phyloP scores from a whole-genome alignment of 2,329 filamentous ascomycete genomes.

The Penicillium sp. region DNA sequence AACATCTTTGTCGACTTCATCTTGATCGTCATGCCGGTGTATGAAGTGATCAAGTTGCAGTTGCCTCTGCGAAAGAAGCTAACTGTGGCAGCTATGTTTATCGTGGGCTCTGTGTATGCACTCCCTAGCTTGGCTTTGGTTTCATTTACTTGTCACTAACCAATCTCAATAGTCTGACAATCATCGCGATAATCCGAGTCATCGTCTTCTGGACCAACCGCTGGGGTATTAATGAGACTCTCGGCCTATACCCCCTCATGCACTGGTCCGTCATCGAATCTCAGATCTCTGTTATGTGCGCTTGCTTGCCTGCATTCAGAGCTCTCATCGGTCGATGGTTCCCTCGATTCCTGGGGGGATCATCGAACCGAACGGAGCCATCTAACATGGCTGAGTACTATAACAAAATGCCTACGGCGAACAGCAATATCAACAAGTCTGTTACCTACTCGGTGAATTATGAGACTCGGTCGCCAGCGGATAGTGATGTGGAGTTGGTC shows the following conservation, averaged over 20 bases:
- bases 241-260: conserved; percentile 27
- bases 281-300: conserved; percentile 29
- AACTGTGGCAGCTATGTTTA: conserved; percentile 19
- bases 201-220: conserved; percentile 29
- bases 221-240: conserved; percentile 22
- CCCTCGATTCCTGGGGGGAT: conserved; percentile 12
- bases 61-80: conserved; percentile 21
- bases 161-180: conserved; percentile 15
- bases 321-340: conserved; percentile 24
- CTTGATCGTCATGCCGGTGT: conserved; percentile 21
- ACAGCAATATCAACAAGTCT: conserved; percentile 27
- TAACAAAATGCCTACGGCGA: background rate
- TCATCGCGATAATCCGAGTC: conserved; percentile 29
- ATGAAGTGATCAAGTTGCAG: conserved; percentile 22
- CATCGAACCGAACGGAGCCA: conserved; percentile 8
- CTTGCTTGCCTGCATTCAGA: conserved; percentile 28
- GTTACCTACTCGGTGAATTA: conserved; percentile 28
- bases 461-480: conserved; percentile 11
- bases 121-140: background rate
- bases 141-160: background rate
- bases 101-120: conserved; percentile 19
- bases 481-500: conserved; percentile 21
- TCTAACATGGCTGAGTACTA: conserved; percentile 6
- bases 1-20: conserved; percentile 25
- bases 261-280: conserved; percentile 33